These are phyloP conservation scores for Solanum pennellii DNA, from an alignment of 257 asterid genomes.

Conservation along the genomic window DNA sequence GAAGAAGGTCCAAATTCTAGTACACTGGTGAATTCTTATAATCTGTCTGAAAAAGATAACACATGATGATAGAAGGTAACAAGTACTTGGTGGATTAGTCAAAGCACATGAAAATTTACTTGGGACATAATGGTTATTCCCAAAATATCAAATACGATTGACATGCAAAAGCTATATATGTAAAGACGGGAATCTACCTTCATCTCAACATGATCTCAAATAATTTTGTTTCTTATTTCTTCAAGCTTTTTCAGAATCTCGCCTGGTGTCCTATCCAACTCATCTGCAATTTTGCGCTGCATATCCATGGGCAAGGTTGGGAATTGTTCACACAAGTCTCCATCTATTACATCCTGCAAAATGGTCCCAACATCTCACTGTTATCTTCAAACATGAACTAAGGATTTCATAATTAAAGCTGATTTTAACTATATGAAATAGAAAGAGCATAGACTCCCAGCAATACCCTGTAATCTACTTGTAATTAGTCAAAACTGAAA, in stretches of 20 bases:
- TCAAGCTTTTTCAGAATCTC: constrained; percentile 92
- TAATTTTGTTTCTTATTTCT: constrained; percentile 87
- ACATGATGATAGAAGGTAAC: not conserved
- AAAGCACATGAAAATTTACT: not conserved
- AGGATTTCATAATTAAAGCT: not conserved
- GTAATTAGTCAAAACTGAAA: not conserved
- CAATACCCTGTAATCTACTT: not conserved
- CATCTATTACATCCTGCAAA: constrained; percentile 91
- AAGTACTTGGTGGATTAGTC: not conserved
- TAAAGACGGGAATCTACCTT: not conserved
- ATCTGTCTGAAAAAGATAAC: not conserved
- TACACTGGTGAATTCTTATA: not conserved
- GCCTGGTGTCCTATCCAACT: constrained; percentile 93
- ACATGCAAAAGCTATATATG: not conserved
- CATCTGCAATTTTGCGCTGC: constrained; percentile 97
- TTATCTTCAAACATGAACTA: not conserved
- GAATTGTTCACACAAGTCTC: constrained; percentile 92
- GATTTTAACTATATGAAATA: not conserved
- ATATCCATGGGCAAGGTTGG: constrained; percentile 89
- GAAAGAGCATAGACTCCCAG: not conserved
- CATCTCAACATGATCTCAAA: constrained; percentile 25
- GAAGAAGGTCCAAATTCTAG: not conserved
- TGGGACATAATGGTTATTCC: not conserved
- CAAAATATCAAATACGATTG: not conserved
- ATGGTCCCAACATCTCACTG: not conserved